Conservation (phyloP, 345 rosid genomes). For the Aquilaria yunnanensis region DNA sequence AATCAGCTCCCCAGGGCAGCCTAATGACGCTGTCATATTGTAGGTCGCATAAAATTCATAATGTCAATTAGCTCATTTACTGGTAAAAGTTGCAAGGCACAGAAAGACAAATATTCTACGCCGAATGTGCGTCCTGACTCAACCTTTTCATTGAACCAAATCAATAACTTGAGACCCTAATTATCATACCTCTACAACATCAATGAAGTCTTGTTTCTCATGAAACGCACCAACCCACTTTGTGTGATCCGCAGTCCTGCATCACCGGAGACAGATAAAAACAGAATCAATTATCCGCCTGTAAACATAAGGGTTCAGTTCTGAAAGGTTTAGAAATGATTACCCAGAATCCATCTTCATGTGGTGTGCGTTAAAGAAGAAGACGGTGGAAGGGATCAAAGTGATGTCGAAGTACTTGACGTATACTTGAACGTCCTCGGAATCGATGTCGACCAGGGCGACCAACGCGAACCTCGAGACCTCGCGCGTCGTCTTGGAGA, state of each 20-base stretch:
- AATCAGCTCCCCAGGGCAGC: no score
- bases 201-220: constrained; percentile 81
- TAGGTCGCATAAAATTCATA: no score
- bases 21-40: no score
- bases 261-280: constrained; percentile 6
- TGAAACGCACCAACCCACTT: constrained; percentile 89
- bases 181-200: constrained; percentile 71
- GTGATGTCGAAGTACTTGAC: constrained; percentile 80
- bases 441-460: constrained; percentile 66
- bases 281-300: neutral
- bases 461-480: constrained; percentile 61
- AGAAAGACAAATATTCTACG: neutral
- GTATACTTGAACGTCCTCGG: constrained; percentile 73
- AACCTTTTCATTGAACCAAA: neutral
- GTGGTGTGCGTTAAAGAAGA: constrained; percentile 94
- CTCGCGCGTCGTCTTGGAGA: constrained; percentile 66
- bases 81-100: neutral
- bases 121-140: neutral
- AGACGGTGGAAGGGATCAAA: constrained; percentile 63
- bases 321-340: neutral
- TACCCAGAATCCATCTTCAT: constrained; percentile 98
- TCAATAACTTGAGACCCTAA: neutral
- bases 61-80: no score
- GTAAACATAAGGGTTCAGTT: neutral
- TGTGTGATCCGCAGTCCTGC: constrained; percentile 86